Conservation (phyloP, 2,329 filamentous ascomycete species). For the Macrophomina tecta region DNA sequence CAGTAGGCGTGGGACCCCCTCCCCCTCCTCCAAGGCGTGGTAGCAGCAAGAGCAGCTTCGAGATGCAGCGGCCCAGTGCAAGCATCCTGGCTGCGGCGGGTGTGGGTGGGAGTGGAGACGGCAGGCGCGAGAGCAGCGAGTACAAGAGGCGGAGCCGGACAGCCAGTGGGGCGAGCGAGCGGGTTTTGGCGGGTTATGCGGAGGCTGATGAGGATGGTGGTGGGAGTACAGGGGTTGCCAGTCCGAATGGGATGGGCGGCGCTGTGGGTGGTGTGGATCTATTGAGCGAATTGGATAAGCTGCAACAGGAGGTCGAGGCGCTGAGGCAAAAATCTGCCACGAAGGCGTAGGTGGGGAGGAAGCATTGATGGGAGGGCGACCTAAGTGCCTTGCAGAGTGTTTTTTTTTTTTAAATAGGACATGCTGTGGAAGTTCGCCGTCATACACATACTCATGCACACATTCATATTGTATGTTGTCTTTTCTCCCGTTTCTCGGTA, state of each 20-base stretch:
- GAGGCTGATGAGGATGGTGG: conserved; percentile 6
- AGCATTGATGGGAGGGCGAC: too few relatives aligned
- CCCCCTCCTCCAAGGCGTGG: conserved; percentile 24
- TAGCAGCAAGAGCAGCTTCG: conserved; percentile 27
- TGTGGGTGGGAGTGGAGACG: not conserved
- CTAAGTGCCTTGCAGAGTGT: not conserved
- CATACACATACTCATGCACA: not conserved
- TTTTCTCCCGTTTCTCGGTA: conserved; percentile 7
- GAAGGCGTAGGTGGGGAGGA: not conserved
- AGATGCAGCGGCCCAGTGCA: conserved; percentile 20
- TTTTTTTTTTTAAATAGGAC: not conserved
- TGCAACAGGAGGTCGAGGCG: conserved; percentile 48
- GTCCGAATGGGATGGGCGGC: not conserved
- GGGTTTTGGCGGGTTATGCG: not conserved
- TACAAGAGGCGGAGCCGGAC: conserved; percentile 13
- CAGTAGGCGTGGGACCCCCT: not conserved
- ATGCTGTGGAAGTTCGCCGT: not conserved
- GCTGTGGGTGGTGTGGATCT: conserved; percentile 34
- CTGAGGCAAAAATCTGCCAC: conserved; percentile 33
- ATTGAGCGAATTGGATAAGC: conserved; percentile 47
- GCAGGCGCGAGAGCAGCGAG: conserved; percentile 4
- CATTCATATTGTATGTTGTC: not conserved
- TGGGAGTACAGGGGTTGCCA: not conserved
- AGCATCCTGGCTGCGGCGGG: conserved; percentile 1
- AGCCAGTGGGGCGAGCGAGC: conserved; percentile 20